These are phyloP conservation scores for Oryza officinalis DNA, from an alignment of 176 grass and related monocot genomes.

Conservation along the genomic window DNA sequence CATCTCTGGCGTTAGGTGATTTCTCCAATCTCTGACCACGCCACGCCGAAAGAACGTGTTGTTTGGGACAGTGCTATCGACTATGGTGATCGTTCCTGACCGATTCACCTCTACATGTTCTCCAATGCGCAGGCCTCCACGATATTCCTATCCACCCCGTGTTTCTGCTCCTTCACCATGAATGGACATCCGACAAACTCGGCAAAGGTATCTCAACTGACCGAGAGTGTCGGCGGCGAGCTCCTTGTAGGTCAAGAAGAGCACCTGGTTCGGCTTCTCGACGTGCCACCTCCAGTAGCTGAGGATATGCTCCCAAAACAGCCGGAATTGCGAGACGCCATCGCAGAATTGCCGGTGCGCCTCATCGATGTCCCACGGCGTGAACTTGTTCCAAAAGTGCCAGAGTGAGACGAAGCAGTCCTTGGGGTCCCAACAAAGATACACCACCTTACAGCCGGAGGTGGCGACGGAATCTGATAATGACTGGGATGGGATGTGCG, in stretches of 20 bases:
- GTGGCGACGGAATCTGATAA: background rate
- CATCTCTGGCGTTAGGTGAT: conserved; percentile 27
- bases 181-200: conserved; percentile 23
- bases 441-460: background rate
- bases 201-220: background rate
- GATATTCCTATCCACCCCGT: background rate
- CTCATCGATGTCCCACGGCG: background rate
- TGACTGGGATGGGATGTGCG: background rate
- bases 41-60: conserved; percentile 4
- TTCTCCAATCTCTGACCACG: background rate
- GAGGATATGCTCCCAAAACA: background rate
- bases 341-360: background rate
- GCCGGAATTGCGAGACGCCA: background rate
- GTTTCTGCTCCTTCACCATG: background rate
- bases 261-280: conserved; percentile 4
- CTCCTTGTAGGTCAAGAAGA: conserved; percentile 45
- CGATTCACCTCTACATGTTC: conserved; percentile 24
- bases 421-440: background rate
- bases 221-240: background rate
- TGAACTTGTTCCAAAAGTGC: conserved; percentile 13
- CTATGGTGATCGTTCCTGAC: background rate
- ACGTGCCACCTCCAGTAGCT: conserved; percentile 3
- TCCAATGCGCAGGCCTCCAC: conserved; percentile 11
- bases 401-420: conserved; percentile 31
- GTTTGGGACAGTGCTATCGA: background rate